Evolutionary conservation across 176 grass and related monocot species (phyloP).

Genomic region (Triticum urartu): DNA sequence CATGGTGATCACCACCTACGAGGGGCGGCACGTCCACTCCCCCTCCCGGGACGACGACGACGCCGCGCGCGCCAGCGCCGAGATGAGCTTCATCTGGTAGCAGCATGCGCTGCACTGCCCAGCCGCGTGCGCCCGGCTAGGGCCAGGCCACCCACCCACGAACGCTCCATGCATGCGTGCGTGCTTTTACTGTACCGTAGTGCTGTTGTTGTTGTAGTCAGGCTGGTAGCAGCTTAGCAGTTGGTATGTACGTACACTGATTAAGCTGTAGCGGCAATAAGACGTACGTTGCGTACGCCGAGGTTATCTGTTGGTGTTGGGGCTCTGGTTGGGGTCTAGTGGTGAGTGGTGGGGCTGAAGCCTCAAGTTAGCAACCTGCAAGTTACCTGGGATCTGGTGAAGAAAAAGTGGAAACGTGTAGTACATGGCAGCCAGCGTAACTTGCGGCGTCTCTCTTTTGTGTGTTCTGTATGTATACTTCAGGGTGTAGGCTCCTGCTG

Average conservation of each 20-base stretch:
- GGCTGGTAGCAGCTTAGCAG: not conserved
- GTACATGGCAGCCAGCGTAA: no score
- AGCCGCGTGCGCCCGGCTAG: no score
- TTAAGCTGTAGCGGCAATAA: slow-evolving; percentile 1
- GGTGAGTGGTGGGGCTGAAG: not conserved
- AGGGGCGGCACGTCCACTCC: slow-evolving; percentile 84
- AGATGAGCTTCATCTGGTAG: slow-evolving; percentile 88
- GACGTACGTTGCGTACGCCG: not conserved
- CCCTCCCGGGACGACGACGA: slow-evolving; percentile 72
- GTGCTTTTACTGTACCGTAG: not conserved
- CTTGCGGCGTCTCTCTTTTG: no score
- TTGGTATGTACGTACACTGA: not conserved
- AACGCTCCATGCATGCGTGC: not conserved
- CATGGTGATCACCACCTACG: slow-evolving; percentile 95
- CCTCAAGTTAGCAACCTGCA: no score
- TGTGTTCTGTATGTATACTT: no score
- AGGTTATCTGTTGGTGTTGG: not conserved
- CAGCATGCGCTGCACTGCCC: no score
- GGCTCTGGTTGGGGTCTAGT: not conserved
- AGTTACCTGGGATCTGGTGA: no score
- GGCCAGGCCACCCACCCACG: no score
- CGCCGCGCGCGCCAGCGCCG: slow-evolving; percentile 41
- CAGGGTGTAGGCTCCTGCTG: not conserved
- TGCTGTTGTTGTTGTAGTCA: not conserved
- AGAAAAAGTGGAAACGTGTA: no score